Percentiles rank a stretch among this genome's conserved stretches.
Evolutionary conservation across 176 grass and related monocot genomes (phyloP).

Genomic region (Musa schizocarpa): DNA sequence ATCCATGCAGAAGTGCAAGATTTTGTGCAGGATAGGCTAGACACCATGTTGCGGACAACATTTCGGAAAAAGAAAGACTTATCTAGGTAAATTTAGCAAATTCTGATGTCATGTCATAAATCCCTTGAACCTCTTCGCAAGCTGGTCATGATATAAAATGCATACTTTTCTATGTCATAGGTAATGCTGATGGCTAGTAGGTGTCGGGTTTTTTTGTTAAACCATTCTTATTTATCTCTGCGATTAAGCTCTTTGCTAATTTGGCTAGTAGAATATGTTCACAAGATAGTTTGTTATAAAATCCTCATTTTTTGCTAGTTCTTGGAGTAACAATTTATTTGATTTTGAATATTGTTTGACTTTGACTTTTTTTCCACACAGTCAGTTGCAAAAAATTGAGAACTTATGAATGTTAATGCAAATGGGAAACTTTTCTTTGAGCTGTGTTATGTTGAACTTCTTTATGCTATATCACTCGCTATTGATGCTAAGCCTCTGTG

Average conservation of each 20-base stretch:
- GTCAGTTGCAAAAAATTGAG: background rate
- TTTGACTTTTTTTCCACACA: background rate
- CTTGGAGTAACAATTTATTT: background rate
- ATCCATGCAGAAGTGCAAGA: slow-evolving; percentile 99
- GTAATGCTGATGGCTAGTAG: background rate
- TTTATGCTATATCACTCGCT: background rate
- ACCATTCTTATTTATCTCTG: background rate
- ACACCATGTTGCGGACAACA: slow-evolving; percentile 88
- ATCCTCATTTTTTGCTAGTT: background rate
- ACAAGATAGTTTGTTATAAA: background rate
- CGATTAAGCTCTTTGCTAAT: background rate
- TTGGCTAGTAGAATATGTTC: no score
- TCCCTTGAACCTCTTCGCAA: background rate
- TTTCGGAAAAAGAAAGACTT: slow-evolving; percentile 97
- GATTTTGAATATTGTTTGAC: background rate
- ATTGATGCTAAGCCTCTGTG: background rate
- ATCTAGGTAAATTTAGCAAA: slow-evolving; percentile 53
- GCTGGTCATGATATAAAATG: background rate
- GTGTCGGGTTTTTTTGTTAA: background rate
- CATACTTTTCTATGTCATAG: background rate
- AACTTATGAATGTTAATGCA: background rate
- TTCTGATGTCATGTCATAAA: background rate
- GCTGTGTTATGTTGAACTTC: background rate
- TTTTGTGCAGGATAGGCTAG: slow-evolving; percentile 97
- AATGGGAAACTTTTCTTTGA: background rate